Base-by-base conservation (phyloP, 108 stramenopile genomes). In the Skeletonema menzelii region DNA sequence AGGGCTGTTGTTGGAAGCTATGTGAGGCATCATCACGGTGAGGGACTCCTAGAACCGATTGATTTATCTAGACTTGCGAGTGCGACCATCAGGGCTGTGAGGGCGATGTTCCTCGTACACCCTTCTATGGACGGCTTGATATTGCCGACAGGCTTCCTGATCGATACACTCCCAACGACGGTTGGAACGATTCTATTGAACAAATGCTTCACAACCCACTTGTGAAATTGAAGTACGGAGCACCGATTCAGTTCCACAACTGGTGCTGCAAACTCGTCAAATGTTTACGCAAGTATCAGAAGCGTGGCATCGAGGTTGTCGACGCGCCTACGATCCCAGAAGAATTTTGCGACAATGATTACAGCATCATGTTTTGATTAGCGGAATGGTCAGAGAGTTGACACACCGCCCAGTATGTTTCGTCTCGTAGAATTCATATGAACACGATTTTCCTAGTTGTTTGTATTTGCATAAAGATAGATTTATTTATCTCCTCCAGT, bases 271-370 rank as follows among this genome's bases (percentile, higher is more conserved):
- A 5, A 2, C 69, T 70, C 61, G 32, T 70, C 62, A 19, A 44
- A 5, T 60, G 69, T 15, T 59, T 70, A 20, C 61, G 27, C 17
- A 70, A 70, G 24, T 70, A 70, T 22, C 69, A 70, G 69, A 17
- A 22, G 2, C 69, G 69, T 63, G 69, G 69, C 6, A 70, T 70
- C 14, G 69, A 70, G 27, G 69, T 70, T 5, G 24, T 70, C 0
- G 69, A 24, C 11, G 69, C 58, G 4, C 69, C 69, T 70, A 61
- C 42, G 13, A 70, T 70, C 30, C 38, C 26, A 11, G 69, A 70
- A 22, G 69, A 62, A 3, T 40, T 28, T 37, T 10, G 35, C 11
- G 11, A 1, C 35, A 37, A 37, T 10, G 11, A 10, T 10, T 37
- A 37, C 35, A 31, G 30, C 1, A 31, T 31, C 5, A 30, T 31